Evolutionary conservation across 2,329 filamentous ascomycete genomes (phyloP).

Genomic region (Trichoderma sp.): DNA sequence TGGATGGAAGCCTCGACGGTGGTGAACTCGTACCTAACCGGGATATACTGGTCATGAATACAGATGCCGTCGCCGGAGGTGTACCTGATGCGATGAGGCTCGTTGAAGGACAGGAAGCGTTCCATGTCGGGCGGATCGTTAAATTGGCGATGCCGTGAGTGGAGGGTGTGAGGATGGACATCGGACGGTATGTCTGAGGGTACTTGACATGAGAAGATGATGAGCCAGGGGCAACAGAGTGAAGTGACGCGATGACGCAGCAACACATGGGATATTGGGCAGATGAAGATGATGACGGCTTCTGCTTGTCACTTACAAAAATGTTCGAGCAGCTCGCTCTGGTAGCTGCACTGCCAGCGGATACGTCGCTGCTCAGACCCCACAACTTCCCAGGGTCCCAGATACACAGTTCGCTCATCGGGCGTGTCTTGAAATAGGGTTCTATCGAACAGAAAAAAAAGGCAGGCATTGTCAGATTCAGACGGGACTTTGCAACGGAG

Average conservation of each 20-base stretch:
- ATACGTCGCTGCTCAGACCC: conserved; percentile 50
- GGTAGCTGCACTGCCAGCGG: conserved; percentile 56
- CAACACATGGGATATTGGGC: neutral
- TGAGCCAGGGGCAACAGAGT: neutral
- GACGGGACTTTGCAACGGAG: conserved; percentile 17
- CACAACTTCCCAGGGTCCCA: conserved; percentile 56
- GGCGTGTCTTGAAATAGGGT: conserved; percentile 52
- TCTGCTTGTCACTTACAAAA: conserved; percentile 42
- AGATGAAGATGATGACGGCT: neutral
- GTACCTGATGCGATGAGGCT: conserved; percentile 51
- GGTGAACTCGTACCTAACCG: conserved; percentile 54
- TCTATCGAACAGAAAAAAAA: conserved; percentile 34
- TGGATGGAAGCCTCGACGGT: conserved; percentile 48
- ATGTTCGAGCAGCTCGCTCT: conserved; percentile 54
- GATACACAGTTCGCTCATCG: conserved; percentile 52
- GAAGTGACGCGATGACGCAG: neutral
- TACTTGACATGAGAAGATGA: conserved; percentile 35
- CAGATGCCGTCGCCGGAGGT: conserved; percentile 48
- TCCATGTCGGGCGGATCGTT: conserved; percentile 53
- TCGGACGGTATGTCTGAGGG: conserved; percentile 48
- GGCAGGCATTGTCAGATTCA: conserved; percentile 25
- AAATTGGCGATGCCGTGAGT: conserved; percentile 53
- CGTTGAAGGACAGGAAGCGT: conserved; percentile 49
- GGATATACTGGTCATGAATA: conserved; percentile 50
- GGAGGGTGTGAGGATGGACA: conserved; percentile 51